Conservation (phyloP, 2,329 filamentous ascomycete species). For the Diaporthe sp. region DNA sequence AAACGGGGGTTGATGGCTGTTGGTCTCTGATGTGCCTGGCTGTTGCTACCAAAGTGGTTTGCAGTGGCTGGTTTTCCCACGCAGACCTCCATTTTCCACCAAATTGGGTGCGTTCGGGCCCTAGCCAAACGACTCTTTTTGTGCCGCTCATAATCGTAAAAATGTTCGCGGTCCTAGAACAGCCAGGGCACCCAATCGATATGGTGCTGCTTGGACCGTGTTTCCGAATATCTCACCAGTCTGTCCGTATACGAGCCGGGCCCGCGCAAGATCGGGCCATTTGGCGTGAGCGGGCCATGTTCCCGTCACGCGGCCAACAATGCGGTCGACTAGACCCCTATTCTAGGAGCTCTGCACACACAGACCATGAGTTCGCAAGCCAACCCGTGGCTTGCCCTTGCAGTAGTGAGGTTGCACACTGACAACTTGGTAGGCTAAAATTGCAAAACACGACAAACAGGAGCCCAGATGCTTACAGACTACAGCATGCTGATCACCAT, state of each 20-base stretch:
- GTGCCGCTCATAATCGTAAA: not conserved
- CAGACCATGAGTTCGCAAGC: constrained; percentile 32
- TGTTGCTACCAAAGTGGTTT: constrained; percentile 7
- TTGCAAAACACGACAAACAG: constrained; percentile 24
- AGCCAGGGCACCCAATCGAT: not conserved
- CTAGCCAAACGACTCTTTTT: not conserved
- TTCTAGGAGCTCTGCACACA: constrained; percentile 9
- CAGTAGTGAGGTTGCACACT: constrained; percentile 27
- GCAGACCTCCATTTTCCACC: not conserved
- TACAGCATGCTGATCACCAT: constrained; percentile 1
- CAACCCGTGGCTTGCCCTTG: constrained; percentile 20
- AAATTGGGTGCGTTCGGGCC: not conserved
- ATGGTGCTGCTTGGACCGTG: not conserved
- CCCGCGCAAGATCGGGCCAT: not conserved
- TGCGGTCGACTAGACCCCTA: constrained; percentile 5
- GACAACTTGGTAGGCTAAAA: constrained; percentile 24
- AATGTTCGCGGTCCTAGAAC: not conserved
- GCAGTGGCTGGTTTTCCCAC: not conserved
- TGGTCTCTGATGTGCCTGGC: constrained; percentile 3
- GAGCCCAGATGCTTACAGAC: constrained; percentile 18
- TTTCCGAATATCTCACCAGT: not conserved
- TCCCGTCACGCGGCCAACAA: not conserved
- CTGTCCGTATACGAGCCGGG: not conserved
- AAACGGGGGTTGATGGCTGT: constrained; percentile 12
- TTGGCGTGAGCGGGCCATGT: not conserved